These are phyloP conservation scores for Aspergillus haitiensis DNA, from an alignment of 495 filamentous ascomycete species.

Conservation along the genomic window DNA sequence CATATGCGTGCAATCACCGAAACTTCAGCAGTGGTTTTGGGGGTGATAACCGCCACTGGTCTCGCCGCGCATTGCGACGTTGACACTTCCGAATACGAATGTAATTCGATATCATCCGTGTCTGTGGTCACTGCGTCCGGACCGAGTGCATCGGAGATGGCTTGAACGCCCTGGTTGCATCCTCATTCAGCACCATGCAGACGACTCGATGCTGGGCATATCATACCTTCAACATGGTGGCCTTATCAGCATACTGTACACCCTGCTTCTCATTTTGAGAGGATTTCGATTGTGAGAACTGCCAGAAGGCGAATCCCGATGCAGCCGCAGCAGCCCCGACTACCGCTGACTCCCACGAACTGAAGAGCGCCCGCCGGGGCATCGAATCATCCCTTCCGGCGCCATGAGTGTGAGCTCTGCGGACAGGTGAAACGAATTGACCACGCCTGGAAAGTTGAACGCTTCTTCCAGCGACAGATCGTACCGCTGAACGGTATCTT, in stretches of 20 bases:
- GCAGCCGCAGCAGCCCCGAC: conserved; percentile 6
- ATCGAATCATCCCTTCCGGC: background rate
- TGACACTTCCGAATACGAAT: conserved; percentile 82
- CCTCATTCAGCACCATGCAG: background rate
- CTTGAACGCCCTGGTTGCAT: conserved; percentile 37
- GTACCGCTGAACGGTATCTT: background rate
- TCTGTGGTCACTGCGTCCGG: conserved; percentile 75
- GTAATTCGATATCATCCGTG: conserved; percentile 67
- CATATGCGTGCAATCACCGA: conserved; percentile 70
- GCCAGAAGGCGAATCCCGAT: conserved; percentile 5
- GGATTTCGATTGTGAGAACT: background rate
- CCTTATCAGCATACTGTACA: conserved; percentile 12
- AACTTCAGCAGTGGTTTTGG: conserved; percentile 70
- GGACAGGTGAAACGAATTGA: background rate
- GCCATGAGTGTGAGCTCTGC: background rate
- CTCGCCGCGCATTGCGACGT: conserved; percentile 68
- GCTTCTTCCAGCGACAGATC: background rate
- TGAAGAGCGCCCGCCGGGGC: background rate
- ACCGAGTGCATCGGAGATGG: conserved; percentile 53
- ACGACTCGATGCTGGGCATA: background rate
- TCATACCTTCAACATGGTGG: conserved; percentile 19
- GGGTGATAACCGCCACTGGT: conserved; percentile 70
- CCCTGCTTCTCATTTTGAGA: background rate
- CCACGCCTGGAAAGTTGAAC: background rate
- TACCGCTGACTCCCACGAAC: conserved; percentile 1